A percentile compares a stretch with the other conserved stretches of the same genome.
Conservation (phyloP, 169 alveolate species). For the Theileria annulata region DNA sequence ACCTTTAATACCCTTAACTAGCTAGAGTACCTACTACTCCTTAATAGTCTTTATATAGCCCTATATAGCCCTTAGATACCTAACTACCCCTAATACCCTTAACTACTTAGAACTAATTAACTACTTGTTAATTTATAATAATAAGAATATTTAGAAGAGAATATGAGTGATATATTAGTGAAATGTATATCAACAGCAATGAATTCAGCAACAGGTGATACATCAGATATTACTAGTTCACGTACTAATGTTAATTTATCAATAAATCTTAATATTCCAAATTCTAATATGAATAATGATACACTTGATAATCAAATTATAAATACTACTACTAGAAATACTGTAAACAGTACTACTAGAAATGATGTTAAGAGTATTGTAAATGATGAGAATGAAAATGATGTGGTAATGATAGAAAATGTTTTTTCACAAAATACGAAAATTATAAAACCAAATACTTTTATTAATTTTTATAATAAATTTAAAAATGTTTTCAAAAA, state of each 20-base stretch:
- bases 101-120: too few relatives aligned
- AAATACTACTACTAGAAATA: too few relatives aligned
- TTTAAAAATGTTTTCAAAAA: neutral
- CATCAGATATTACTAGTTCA: neutral
- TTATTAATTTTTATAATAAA: neutral
- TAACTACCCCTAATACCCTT: too few relatives aligned
- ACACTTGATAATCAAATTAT: too few relatives aligned
- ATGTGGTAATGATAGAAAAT: constrained; percentile 6
- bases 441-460: neutral
- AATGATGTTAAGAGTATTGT: neutral
- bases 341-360: too few relatives aligned
- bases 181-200: constrained; percentile 8
- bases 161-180: neutral
- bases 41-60: too few relatives aligned
- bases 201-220: constrained; percentile 1
- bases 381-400: neutral
- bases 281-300: too few relatives aligned
- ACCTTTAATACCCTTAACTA: too few relatives aligned
- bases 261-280: constrained; percentile 16
- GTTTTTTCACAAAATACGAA: constrained; percentile 7
- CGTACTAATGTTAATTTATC: neutral
- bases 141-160: too few relatives aligned
- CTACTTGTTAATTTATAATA: too few relatives aligned
- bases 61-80: too few relatives aligned
- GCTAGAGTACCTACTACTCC: too few relatives aligned